These are phyloP conservation scores for Serendipita sp. DNA, from an alignment of 768 basidiomycete genomes.

Conservation along the genomic window DNA sequence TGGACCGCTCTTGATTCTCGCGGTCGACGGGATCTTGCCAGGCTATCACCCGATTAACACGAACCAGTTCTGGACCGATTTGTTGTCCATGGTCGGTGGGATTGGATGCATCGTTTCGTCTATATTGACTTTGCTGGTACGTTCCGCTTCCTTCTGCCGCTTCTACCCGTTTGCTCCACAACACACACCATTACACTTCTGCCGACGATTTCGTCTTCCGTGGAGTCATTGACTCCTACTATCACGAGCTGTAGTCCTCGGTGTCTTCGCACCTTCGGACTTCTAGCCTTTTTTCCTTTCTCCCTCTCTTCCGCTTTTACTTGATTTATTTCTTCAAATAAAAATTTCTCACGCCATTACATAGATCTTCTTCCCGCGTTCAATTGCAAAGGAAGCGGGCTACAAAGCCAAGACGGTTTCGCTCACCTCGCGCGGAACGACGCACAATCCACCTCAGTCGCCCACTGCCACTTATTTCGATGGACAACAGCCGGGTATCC, in stretches of 20 bases:
- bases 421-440: not conserved
- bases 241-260: no score
- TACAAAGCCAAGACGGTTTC: conserved; percentile 6
- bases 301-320: not conserved
- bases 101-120: conserved; percentile 54
- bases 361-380: conserved; percentile 3
- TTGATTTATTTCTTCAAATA: not conserved
- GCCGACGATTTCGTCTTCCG: not conserved
- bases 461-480: not conserved
- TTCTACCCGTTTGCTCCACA: not conserved
- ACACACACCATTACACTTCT: no score
- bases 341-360: not conserved
- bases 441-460: not conserved
- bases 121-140: conserved; percentile 54
- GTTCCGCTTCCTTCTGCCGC: conserved; percentile 14
- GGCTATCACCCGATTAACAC: conserved; percentile 46
- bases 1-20: conserved; percentile 46
- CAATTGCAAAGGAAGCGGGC: not conserved
- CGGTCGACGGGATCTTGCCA: conserved; percentile 46
- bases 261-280: no score
- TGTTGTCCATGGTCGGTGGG: conserved; percentile 38
- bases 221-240: no score
- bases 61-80: conserved; percentile 40
- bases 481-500: not conserved
- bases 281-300: not conserved